Percentiles rank a stretch among this genome's conserved stretches.
Evolutionary conservation across 768 basidiomycete species (phyloP).

Genomic region (Rhizopogon salebrosus): DNA sequence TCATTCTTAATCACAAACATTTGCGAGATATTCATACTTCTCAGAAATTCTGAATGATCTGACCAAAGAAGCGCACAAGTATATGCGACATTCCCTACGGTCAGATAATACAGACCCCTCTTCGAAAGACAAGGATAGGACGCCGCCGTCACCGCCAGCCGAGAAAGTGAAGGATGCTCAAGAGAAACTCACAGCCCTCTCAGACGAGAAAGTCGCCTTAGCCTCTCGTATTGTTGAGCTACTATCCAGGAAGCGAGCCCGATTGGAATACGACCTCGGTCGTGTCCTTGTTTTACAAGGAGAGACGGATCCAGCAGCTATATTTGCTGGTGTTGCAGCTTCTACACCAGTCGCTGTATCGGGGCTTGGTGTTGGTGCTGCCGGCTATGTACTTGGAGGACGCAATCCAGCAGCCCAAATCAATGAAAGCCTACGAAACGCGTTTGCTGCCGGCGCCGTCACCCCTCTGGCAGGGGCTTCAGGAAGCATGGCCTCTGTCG

Average conservation of each 20-base stretch:
- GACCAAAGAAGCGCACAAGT: constrained; percentile 37
- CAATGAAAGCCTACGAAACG: constrained; percentile 34
- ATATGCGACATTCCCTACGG: constrained; percentile 39
- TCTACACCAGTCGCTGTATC: constrained; percentile 10
- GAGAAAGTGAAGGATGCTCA: constrained; percentile 27
- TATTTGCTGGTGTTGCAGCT: constrained; percentile 24
- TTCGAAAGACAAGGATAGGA: constrained; percentile 33
- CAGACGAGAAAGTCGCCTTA: constrained; percentile 39
- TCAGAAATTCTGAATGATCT: constrained; percentile 41
- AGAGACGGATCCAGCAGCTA: constrained; percentile 32
- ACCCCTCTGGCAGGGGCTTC: constrained; percentile 13
- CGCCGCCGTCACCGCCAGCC: constrained; percentile 20
- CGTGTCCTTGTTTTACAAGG: constrained; percentile 41
- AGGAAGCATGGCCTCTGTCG: constrained; percentile 1
- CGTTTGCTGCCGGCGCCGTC: constrained; percentile 23
- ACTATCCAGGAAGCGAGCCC: constrained; percentile 40
- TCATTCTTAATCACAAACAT: background rate
- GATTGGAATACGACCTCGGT: constrained; percentile 42
- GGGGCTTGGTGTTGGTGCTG: constrained; percentile 9
- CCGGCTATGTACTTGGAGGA: constrained; percentile 28
- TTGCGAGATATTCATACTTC: background rate
- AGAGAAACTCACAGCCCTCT: constrained; percentile 26
- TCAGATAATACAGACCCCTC: constrained; percentile 15
- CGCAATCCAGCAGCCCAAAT: constrained; percentile 36
- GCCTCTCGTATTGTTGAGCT: constrained; percentile 37